phyloP scores from a whole-genome alignment of 306 rosid species.

The Prunus mongolica region DNA sequence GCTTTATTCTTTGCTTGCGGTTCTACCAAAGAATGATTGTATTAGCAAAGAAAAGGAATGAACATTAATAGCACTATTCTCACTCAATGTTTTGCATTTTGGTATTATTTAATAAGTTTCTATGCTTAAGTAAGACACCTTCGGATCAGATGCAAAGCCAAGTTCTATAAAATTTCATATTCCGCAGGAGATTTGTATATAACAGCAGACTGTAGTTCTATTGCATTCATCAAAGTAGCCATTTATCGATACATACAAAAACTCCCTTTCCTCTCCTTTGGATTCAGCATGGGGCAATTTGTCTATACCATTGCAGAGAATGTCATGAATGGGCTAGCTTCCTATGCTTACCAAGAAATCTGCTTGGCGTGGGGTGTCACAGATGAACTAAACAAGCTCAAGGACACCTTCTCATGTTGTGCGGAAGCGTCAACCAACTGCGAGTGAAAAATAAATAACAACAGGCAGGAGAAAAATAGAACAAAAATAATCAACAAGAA shows the following conservation, averaged over 20 bases:
- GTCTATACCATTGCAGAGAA: neutral
- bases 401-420: neutral
- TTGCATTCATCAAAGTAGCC: neutral
- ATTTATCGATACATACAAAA: neutral
- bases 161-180: neutral
- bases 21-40: neutral
- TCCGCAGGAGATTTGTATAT: neutral
- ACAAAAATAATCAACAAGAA: no score
- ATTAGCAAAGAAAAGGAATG: neutral
- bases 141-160: neutral
- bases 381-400: conserved; percentile 4
- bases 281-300: conserved; percentile 1
- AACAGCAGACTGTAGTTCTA: neutral
- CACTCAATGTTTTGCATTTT: neutral
- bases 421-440: no score
- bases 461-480: no score
- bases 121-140: neutral
- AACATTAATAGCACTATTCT: neutral
- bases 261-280: neutral
- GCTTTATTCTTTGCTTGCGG: neutral
- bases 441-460: no score
- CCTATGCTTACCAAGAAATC: neutral
- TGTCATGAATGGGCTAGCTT: neutral
- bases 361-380: conserved; percentile 11
- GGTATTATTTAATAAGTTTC: neutral